A percentile compares a stretch with the other conserved stretches of the same genome.
Conservation (phyloP, 495 filamentous ascomycete species). For the Daldinia grandis region DNA sequence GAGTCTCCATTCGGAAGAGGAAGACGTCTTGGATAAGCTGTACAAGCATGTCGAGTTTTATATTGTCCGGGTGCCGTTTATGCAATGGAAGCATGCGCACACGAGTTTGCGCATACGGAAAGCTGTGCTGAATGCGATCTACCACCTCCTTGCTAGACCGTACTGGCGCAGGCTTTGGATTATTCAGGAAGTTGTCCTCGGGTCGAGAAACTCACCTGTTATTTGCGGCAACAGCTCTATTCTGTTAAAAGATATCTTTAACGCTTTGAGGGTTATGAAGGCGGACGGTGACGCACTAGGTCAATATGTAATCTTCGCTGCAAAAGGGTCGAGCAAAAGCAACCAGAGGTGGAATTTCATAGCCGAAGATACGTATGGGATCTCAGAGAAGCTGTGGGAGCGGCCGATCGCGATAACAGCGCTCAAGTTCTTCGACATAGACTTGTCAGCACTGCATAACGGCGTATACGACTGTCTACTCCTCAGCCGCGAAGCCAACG, state of each 20-base stretch:
- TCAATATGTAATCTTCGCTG: not conserved
- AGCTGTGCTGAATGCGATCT: conserved; percentile 21
- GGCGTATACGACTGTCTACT: conserved; percentile 24
- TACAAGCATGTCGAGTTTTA: conserved; percentile 22
- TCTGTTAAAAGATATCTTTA: not conserved
- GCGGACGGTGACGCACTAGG: not conserved
- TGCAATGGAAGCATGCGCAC: conserved; percentile 26
- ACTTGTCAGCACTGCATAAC: conserved; percentile 4
- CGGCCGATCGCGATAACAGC: conserved; percentile 17
- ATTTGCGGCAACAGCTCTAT: conserved; percentile 4
- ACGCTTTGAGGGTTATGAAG: not conserved
- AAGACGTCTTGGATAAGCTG: conserved; percentile 16
- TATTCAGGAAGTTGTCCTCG: conserved; percentile 39
- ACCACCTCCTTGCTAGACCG: conserved; percentile 26
- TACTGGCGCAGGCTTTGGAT: conserved; percentile 43
- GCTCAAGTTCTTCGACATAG: conserved; percentile 10
- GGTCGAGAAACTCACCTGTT: conserved; percentile 24
- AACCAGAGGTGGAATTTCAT: conserved; percentile 10
- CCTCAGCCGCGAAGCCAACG: conserved; percentile 31
- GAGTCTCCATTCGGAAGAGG: conserved; percentile 16
- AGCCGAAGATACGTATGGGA: conserved; percentile 14
- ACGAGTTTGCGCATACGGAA: conserved; percentile 15
- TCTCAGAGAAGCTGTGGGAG: conserved; percentile 31
- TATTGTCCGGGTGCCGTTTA: conserved; percentile 21
- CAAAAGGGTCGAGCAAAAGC: not conserved